Conservation (phyloP, 495 filamentous ascomycete genomes). For the Zalerion maritima region DNA sequence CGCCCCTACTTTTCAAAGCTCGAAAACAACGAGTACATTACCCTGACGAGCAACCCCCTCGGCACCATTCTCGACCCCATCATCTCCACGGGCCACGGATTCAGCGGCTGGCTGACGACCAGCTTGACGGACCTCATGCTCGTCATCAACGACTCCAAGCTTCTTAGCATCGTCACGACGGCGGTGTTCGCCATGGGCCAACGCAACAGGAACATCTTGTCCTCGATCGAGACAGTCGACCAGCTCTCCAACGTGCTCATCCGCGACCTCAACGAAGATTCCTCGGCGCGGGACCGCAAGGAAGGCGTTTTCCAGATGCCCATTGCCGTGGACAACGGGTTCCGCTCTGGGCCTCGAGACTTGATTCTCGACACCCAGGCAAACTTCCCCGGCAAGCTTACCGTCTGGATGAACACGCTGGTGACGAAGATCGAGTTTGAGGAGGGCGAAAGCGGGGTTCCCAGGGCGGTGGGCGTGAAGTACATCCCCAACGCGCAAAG, state of each 20-base stretch:
- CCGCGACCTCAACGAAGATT: slow-evolving; percentile 29
- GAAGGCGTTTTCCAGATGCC: slow-evolving; percentile 33
- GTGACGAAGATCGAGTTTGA: slow-evolving; percentile 33
- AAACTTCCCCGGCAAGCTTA: too few species aligned
- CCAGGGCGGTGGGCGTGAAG: slow-evolving; percentile 31
- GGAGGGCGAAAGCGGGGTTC: slow-evolving; percentile 18
- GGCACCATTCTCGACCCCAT: slow-evolving; percentile 50
- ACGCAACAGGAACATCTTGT: slow-evolving; percentile 15
- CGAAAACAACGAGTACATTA: slow-evolving; percentile 8
- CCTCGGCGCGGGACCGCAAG: slow-evolving; percentile 19
- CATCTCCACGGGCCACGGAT: slow-evolving; percentile 30
- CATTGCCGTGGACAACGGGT: slow-evolving; percentile 14
- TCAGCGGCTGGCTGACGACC: slow-evolving; percentile 33
- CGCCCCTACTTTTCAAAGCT: slow-evolving; percentile 24
- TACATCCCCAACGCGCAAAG: slow-evolving; percentile 43
- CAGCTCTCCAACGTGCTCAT: slow-evolving; percentile 23
- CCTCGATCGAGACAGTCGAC: slow-evolving; percentile 15
- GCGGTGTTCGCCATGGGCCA: slow-evolving; percentile 24
- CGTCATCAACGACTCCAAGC: slow-evolving; percentile 26
- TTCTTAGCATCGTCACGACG: slow-evolving; percentile 24
- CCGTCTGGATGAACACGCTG: slow-evolving; percentile 19
- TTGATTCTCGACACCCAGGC: slow-evolving; percentile 24
- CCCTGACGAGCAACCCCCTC: slow-evolving; percentile 35
- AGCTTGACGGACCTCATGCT: slow-evolving; percentile 27
- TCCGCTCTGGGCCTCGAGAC: slow-evolving; percentile 27